A percentile compares a stretch with the other conserved stretches of the same genome.
Conservation (phyloP, 257 asterid species). For the Linderniella brevidens region DNA sequence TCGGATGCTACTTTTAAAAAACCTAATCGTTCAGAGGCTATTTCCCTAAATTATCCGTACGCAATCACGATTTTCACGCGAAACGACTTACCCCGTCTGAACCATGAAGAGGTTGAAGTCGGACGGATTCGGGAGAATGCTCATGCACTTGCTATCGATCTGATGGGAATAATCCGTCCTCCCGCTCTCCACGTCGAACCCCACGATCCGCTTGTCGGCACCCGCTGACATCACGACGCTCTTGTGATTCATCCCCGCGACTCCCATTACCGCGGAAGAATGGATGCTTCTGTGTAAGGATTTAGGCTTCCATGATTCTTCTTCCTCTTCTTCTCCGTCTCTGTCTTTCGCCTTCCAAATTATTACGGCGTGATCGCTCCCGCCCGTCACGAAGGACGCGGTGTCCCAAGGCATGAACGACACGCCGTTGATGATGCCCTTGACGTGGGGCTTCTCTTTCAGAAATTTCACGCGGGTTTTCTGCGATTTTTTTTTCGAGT, state of each 20-base stretch:
- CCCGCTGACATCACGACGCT: conserved; percentile 70
- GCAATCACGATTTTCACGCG: too few species aligned
- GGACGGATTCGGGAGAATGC: conserved; percentile 74
- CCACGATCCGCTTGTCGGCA: conserved; percentile 62
- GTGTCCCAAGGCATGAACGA: conserved; percentile 84
- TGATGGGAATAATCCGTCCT: conserved; percentile 53
- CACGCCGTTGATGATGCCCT: conserved; percentile 77
- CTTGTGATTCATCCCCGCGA: conserved; percentile 79
- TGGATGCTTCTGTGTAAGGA: conserved; percentile 43
- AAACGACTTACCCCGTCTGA: conserved; percentile 63
- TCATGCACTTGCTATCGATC: conserved; percentile 83
- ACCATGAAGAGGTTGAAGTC: conserved; percentile 95
- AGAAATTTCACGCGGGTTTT: conserved; percentile 38
- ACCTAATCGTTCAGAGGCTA: too few species aligned
- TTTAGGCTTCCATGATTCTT: conserved; percentile 50
- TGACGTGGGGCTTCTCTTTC: conserved; percentile 58
- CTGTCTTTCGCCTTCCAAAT: too few species aligned
- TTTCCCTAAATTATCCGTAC: too few species aligned
- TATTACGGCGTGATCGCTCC: conserved; percentile 81
- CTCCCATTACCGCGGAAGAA: conserved; percentile 88
- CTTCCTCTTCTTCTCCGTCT: conserved; percentile 27
- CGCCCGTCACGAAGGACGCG: conserved; percentile 62
- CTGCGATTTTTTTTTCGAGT: conserved; percentile 29
- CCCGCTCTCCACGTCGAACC: conserved; percentile 40
- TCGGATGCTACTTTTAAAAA: too few species aligned